Conservation (phyloP, 495 filamentous ascomycete genomes). For the Trichoderma virens region DNA sequence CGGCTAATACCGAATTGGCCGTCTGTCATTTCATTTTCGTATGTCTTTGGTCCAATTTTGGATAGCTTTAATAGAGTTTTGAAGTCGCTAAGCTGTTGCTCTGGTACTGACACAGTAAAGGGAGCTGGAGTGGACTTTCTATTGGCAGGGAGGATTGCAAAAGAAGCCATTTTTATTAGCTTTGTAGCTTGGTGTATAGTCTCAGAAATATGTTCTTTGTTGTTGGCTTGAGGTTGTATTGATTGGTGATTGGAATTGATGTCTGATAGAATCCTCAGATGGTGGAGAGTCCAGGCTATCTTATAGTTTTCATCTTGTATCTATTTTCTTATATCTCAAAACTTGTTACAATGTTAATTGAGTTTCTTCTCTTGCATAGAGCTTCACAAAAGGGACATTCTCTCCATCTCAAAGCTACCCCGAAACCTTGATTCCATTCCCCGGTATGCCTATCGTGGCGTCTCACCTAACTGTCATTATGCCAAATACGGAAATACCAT, state of each 20-base stretch:
- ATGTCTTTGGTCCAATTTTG: slow-evolving; percentile 44
- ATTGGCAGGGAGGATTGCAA: slow-evolving; percentile 9
- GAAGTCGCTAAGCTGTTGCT: slow-evolving; percentile 39
- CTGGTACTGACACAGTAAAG: slow-evolving; percentile 13
- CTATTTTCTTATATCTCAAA: too few relatives aligned
- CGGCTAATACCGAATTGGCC: slow-evolving; percentile 42
- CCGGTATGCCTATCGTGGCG: neutral
- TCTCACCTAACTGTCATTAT: neutral
- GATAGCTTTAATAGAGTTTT: slow-evolving; percentile 41
- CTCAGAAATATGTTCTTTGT: neutral
- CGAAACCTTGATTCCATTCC: neutral
- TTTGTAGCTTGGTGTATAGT: neutral
- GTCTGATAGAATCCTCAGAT: too few relatives aligned
- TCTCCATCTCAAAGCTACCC: too few relatives aligned
- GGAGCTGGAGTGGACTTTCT: slow-evolving; percentile 10
- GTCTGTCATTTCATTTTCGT: slow-evolving; percentile 37
- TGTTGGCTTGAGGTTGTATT: neutral
- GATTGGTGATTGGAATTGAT: neutral
- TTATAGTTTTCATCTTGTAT: too few relatives aligned
- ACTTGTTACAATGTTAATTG: too few relatives aligned
- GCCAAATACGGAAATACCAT: neutral
- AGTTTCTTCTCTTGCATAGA: too few relatives aligned
- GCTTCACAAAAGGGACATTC: too few relatives aligned
- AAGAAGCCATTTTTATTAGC: slow-evolving; percentile 2
- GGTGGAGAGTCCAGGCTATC: too few relatives aligned